Evolutionary conservation across 148 eudicot genomes (phyloP).

Genomic region (Fagopyrum homotropicum): DNA sequence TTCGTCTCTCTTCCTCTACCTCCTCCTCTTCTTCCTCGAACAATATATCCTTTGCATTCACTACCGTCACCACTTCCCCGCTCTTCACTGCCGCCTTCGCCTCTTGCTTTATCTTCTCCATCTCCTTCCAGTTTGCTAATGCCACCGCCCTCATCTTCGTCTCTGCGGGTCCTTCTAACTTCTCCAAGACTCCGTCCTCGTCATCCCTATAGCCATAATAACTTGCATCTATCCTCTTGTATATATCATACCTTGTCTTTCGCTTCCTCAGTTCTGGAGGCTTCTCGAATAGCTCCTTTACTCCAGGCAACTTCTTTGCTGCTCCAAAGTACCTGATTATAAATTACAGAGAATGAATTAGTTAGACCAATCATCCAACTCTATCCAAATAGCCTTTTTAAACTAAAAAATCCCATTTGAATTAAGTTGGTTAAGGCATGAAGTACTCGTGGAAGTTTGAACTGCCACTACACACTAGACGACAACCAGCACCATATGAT

Average conservation of each 20-base stretch:
- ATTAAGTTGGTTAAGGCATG: no score
- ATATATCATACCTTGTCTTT: constrained; percentile 84
- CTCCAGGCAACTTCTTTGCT: constrained; percentile 88
- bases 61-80: constrained; percentile 62
- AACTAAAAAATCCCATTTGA: no score
- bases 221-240: constrained; percentile 78
- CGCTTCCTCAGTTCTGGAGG: constrained; percentile 85
- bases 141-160: constrained; percentile 63
- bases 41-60: constrained; percentile 31
- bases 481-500: no score
- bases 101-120: constrained; percentile 88
- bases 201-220: constrained; percentile 92
- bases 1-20: constrained; percentile 64
- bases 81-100: constrained; percentile 79
- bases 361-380: no score
- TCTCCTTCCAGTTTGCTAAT: constrained; percentile 57
- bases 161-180: constrained; percentile 72
- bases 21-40: constrained; percentile 86
- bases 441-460: no score
- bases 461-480: no score
- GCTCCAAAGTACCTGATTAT: constrained; percentile 67
- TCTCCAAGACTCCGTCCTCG: constrained; percentile 78
- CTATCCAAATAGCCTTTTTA: no score
- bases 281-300: constrained; percentile 78
- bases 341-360: not conserved